Evolutionary conservation across 139 green algal species (phyloP), one percentile per base, ranked within the genome.

Genomic region (Pleodorina starrii): DNA sequence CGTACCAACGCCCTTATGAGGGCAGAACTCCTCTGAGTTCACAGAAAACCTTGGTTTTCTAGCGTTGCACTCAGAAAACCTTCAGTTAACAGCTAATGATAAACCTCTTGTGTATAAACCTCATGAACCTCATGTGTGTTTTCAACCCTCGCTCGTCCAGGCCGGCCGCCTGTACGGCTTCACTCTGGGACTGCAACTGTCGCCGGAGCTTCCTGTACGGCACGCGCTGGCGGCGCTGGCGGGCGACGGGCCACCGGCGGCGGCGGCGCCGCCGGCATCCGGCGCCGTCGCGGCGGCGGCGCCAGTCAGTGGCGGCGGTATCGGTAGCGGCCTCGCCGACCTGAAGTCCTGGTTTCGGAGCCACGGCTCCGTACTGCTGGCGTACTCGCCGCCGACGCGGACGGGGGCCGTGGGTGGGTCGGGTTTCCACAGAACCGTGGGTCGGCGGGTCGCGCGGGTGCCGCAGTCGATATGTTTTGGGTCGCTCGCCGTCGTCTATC

Each of bases 101-200:
- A n/a, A n/a, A n/a, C n/a, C n/a, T n/a, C n/a, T n/a, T n/a, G n/a
- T n/a, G n/a, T n/a, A n/a, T n/a, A n/a, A n/a, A n/a, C n/a, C n/a
- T n/a, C n/a, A n/a, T n/a, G n/a, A n/a, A n/a, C n/a, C n/a, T n/a
- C n/a, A n/a, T n/a, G n/a, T n/a, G n/a, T n/a, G n/a, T n/a, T n/a
- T n/a, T n/a, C n/a, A n/a, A n/a, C n/a, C n/a, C n/a, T n/a, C n/a
- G 9, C 40, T 83, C 71, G 5, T 21, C 40, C 59, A 87, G 80
- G 80, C 80, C 27, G 60, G 57, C 29, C 80, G 80, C 42, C 40
- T 77, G 0, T 16, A 23, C 60, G 42, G 43, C 60, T 23, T 76
- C 14, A 87, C 80, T 14, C 54, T 89, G 29, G 88, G 88, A 3
- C 23, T 81, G 23, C 81, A 91, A 46, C 38, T 91, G 72, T 46